A percentile compares a stretch with the other conserved stretches of the same genome.
Evolutionary conservation across 1,284 basidiomycete genomes (phyloP).

Genomic region (Boletus semigastroideus): DNA sequence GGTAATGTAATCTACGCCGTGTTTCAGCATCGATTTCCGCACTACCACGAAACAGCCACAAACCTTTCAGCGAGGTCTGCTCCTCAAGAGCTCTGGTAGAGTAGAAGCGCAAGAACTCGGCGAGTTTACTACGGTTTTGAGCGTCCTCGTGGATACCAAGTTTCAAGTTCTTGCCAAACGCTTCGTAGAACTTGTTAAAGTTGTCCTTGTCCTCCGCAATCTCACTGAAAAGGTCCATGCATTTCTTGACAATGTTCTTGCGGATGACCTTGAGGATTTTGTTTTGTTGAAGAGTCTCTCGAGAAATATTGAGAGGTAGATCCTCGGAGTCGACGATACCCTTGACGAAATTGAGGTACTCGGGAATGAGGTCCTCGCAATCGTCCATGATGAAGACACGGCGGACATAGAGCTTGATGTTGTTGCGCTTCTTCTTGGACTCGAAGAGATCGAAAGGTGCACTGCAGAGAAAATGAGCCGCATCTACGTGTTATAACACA

Average conservation of each 20-base stretch:
- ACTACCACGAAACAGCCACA: slow-evolving; percentile 20
- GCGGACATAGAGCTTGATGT: slow-evolving; percentile 99
- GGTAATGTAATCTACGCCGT: slow-evolving; percentile 88
- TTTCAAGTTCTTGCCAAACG: slow-evolving; percentile 97
- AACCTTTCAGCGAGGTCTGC: slow-evolving; percentile 91
- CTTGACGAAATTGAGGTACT: slow-evolving; percentile 99
- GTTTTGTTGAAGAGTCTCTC: slow-evolving; percentile 99
- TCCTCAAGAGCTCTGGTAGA: slow-evolving; percentile 96
- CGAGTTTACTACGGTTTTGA: slow-evolving; percentile 98
- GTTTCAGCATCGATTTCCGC: slow-evolving; percentile 4
- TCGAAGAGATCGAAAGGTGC: slow-evolving; percentile 99
- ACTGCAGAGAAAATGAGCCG: slow-evolving; percentile 39
- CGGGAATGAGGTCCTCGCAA: slow-evolving; percentile 99
- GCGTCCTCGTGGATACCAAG: slow-evolving; percentile 99
- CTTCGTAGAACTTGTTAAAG: slow-evolving; percentile 96
- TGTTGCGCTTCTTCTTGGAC: slow-evolving; percentile 99
- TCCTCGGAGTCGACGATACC: slow-evolving; percentile 99
- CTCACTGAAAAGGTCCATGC: slow-evolving; percentile 92
- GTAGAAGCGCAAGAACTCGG: slow-evolving; percentile 99
- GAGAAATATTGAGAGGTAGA: slow-evolving; percentile 99
- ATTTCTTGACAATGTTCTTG: slow-evolving; percentile 99
- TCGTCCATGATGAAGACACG: slow-evolving; percentile 99
- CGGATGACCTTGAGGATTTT: slow-evolving; percentile 99
- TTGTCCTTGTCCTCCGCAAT: slow-evolving; percentile 99
- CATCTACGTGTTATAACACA: background rate